Conservation (phyloP, 73 alveolate species). For the Paramecium sexaurelia region DNA sequence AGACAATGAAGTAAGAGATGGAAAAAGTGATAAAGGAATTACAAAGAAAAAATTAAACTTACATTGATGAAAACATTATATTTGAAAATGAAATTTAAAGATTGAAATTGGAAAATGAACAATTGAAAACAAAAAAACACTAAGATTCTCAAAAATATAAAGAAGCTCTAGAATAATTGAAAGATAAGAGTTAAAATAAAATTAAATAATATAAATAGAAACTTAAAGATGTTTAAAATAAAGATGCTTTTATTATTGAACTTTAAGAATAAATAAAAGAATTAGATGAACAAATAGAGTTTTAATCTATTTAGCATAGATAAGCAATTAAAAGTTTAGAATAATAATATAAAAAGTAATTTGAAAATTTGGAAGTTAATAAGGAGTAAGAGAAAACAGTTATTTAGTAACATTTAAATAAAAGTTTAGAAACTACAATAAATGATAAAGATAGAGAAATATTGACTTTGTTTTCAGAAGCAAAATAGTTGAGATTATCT, state of each 20-base stretch:
- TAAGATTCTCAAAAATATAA: background rate
- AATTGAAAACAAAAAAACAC: background rate
- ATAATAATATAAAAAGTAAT: background rate
- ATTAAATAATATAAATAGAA: slow-evolving; percentile 26
- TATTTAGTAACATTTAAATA: background rate
- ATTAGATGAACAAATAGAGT: background rate
- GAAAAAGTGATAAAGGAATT: background rate
- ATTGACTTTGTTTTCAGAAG: background rate
- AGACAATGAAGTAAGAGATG: background rate
- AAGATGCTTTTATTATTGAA: background rate
- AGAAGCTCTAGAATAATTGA: background rate
- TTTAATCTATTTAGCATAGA: background rate
- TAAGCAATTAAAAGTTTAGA: background rate
- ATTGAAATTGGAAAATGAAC: background rate
- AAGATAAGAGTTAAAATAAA: background rate
- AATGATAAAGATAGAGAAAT: slow-evolving; percentile 40
- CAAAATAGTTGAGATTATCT: background rate
- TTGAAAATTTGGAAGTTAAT: background rate
- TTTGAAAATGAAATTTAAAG: background rate
- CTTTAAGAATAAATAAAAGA: background rate
- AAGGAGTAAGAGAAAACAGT: background rate
- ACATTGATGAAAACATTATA: background rate
- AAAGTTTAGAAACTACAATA: background rate
- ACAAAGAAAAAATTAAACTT: background rate
- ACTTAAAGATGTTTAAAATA: background rate